Evolutionary conservation across 805 yeast species (phyloP).

Genomic region (Lipomyces kockii): DNA sequence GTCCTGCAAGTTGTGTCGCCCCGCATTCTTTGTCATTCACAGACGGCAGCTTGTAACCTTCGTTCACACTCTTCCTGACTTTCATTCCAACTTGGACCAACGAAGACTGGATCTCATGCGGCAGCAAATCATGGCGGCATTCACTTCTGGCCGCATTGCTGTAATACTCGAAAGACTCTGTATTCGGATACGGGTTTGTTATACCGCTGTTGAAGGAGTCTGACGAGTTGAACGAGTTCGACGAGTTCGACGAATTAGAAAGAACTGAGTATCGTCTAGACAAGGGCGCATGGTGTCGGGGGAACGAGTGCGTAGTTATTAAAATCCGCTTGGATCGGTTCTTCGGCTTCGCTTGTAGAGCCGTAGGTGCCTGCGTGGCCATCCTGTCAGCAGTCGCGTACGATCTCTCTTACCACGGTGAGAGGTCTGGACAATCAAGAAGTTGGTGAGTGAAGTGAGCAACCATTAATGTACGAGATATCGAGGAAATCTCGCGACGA

Average conservation of each 20-base stretch:
- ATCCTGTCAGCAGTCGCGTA: background rate
- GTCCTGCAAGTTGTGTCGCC: conserved; percentile 4
- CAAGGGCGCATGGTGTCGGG: conserved; percentile 28
- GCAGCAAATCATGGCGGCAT: conserved; percentile 2
- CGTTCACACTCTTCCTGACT: conserved; percentile 31
- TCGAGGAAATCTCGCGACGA: too few relatives aligned
- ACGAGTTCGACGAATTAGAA: background rate
- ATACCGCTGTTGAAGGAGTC: background rate
- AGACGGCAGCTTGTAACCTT: conserved; percentile 31
- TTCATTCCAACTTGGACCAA: conserved; percentile 33
- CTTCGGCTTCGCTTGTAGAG: background rate
- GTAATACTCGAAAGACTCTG: conserved; percentile 19
- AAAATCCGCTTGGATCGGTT: conserved; percentile 25
- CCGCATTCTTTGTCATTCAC: background rate
- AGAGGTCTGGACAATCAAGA: background rate
- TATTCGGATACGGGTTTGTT: conserved; percentile 6
- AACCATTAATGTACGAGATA: background rate
- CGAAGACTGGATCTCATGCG: conserved; percentile 25
- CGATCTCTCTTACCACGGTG: background rate
- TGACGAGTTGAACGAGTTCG: background rate
- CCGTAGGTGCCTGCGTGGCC: background rate
- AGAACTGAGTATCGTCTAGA: conserved; percentile 23
- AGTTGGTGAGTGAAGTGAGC: background rate
- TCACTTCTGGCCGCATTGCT: conserved; percentile 9
- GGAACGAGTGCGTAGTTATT: conserved; percentile 28